Evolutionary conservation across 2,329 filamentous ascomycete genomes (phyloP).

Genomic region (Colletotrichum gigasporum): DNA sequence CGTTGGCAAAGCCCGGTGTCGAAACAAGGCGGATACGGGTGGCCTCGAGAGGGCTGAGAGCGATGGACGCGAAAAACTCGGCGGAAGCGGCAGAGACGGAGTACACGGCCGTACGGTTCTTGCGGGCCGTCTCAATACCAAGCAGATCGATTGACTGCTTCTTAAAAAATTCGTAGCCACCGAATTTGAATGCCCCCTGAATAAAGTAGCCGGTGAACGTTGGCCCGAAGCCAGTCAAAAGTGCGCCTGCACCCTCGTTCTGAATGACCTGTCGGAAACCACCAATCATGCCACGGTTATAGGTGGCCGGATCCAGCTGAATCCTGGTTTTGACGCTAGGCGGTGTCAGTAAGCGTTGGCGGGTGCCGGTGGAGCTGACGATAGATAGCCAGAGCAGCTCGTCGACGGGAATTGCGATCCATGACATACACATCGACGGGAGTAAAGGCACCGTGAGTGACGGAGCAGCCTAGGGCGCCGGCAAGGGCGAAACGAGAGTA

Average conservation of each 20-base stretch:
- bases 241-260: conserved; percentile 85
- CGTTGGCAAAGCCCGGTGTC: conserved; percentile 84
- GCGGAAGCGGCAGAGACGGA: conserved; percentile 73
- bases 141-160: conserved; percentile 84
- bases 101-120: conserved; percentile 86
- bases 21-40: conserved; percentile 94
- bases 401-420: too few species aligned
- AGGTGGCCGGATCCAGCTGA: conserved; percentile 89
- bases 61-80: conserved; percentile 79
- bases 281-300: conserved; percentile 88
- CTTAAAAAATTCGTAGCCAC: conserved; percentile 97
- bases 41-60: conserved; percentile 90
- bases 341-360: conserved; percentile 1
- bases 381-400: neutral
- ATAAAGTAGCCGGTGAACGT: conserved; percentile 93
- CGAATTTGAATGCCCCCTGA: conserved; percentile 92
- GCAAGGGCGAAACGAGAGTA: conserved; percentile 98
- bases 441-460: conserved; percentile 96
- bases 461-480: conserved; percentile 95
- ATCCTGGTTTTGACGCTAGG: conserved; percentile 92
- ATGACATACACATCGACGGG: conserved; percentile 99
- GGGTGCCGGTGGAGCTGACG: neutral
- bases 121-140: conserved; percentile 79
- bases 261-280: conserved; percentile 87
- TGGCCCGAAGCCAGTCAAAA: conserved; percentile 86